Conservation (phyloP, 2,329 filamentous ascomycete genomes). For the Parastagonospora avenae region DNA sequence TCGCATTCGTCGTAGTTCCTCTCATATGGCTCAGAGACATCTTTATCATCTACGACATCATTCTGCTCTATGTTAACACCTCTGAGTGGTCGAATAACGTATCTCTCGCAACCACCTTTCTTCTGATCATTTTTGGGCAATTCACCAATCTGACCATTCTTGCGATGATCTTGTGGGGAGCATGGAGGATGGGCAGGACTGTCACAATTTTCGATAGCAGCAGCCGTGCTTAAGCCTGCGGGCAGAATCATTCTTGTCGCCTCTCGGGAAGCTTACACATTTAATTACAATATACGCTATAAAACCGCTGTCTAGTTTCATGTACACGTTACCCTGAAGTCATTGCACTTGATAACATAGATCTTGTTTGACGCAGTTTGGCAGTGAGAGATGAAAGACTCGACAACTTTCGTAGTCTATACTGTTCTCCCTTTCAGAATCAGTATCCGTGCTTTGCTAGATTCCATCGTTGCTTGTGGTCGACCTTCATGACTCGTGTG, state of each 20-base stretch:
- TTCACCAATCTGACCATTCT: slow-evolving; percentile 5
- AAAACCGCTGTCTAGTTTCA: too few relatives aligned
- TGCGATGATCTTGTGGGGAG: slow-evolving; percentile 8
- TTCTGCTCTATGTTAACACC: slow-evolving; percentile 3
- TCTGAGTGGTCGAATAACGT: not conserved
- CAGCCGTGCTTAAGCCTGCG: not conserved
- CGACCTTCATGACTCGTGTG: not conserved
- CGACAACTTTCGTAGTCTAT: not conserved
- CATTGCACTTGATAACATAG: too few relatives aligned
- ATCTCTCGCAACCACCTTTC: slow-evolving; percentile 1
- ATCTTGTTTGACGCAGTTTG: too few relatives aligned
- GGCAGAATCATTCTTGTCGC: not conserved
- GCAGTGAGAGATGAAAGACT: not conserved
- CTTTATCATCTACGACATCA: slow-evolving; percentile 11
- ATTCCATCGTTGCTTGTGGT: not conserved
- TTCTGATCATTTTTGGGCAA: slow-evolving; percentile 5
- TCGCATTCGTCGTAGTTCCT: slow-evolving; percentile 4
- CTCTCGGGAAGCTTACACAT: not conserved
- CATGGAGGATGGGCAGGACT: slow-evolving; percentile 10
- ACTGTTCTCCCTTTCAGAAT: not conserved
- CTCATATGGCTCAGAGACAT: slow-evolving; percentile 10
- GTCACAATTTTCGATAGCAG: not conserved
- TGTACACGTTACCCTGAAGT: too few relatives aligned
- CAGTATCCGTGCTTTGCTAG: not conserved
- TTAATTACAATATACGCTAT: too few relatives aligned